phyloP scores from a whole-genome alignment of 768 basidiomycete species.

The Sarcodon sp. region DNA sequence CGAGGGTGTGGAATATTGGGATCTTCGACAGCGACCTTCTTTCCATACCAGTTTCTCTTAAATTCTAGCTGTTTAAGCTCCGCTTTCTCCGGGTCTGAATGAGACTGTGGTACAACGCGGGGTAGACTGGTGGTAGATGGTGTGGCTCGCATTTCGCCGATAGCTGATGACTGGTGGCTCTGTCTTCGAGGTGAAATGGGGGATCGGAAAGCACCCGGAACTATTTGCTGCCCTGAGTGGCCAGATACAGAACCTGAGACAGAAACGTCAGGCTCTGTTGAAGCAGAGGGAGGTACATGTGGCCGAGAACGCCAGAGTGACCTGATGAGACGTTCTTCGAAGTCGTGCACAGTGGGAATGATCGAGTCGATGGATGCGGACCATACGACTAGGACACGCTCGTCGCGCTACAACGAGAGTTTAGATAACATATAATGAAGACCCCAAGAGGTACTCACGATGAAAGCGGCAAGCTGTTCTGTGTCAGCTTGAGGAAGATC shows the following conservation, averaged over 20 bases:
- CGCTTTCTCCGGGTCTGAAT: background rate
- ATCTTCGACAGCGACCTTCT: constrained; percentile 25
- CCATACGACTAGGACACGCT: constrained; percentile 79
- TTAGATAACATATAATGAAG: background rate
- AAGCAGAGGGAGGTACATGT: constrained; percentile 13
- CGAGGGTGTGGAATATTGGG: constrained; percentile 13
- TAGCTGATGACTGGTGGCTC: background rate
- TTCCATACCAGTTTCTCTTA: constrained; percentile 43
- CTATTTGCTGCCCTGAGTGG: constrained; percentile 19
- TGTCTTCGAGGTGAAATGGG: background rate
- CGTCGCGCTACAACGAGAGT: constrained; percentile 43
- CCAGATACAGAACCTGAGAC: constrained; percentile 21
- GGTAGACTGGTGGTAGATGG: background rate
- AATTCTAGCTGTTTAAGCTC: background rate
- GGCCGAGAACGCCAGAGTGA: constrained; percentile 37
- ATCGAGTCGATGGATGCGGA: constrained; percentile 69
- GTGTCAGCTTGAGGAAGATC: constrained; percentile 51
- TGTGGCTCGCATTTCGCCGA: background rate
- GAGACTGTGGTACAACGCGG: background rate
- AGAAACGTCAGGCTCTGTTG: constrained; percentile 3
- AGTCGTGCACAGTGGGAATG: constrained; percentile 38
- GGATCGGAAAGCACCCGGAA: constrained; percentile 4
- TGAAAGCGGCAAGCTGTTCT: constrained; percentile 56
- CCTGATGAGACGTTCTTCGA: constrained; percentile 45
- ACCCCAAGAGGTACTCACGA: constrained; percentile 24